Evolutionary conservation across 805 yeast species (phyloP).

Genomic region (Candida loeiensis): DNA sequence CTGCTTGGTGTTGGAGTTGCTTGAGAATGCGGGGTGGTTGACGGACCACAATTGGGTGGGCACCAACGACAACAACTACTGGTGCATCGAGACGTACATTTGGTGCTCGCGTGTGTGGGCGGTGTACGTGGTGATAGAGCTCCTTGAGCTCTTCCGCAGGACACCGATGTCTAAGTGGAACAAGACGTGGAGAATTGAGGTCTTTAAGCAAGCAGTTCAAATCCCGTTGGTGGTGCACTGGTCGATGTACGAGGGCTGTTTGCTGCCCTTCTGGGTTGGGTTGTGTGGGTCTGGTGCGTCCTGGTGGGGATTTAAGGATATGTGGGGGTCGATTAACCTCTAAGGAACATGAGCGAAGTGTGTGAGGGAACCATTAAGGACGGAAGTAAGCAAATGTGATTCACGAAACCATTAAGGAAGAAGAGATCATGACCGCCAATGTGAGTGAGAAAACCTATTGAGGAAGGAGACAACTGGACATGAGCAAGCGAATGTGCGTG

Average conservation of each 20-base stretch:
- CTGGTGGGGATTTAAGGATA: slow-evolving; percentile 37
- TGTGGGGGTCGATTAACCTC: slow-evolving; percentile 37
- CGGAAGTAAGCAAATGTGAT: no score
- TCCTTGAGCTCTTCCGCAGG: slow-evolving; percentile 39
- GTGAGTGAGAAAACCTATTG: no score
- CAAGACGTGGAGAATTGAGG: slow-evolving; percentile 30
- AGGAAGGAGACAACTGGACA: no score
- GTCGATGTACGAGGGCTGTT: slow-evolving; percentile 43
- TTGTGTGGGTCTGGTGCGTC: slow-evolving; percentile 44
- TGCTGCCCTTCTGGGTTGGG: slow-evolving; percentile 47
- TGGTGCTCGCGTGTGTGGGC: slow-evolving; percentile 48
- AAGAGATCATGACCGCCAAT: no score
- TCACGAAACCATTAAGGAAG: no score
- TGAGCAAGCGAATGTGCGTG: no score
- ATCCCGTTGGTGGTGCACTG: slow-evolving; percentile 43
- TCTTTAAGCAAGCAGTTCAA: slow-evolving; percentile 38
- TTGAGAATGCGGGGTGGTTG: slow-evolving; percentile 45
- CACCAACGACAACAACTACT: slow-evolving; percentile 36
- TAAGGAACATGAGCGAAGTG: no score
- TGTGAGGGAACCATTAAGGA: no score
- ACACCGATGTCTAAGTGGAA: slow-evolving; percentile 38
- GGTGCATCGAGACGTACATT: slow-evolving; percentile 42
- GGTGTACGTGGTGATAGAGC: slow-evolving; percentile 34
- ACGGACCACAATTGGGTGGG: slow-evolving; percentile 46
- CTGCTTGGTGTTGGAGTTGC: slow-evolving; percentile 37